A percentile compares a stretch with the other conserved stretches of the same genome.
Evolutionary conservation across 805 yeast species (phyloP).

Genomic region (Wickerhamomyces silvicola): DNA sequence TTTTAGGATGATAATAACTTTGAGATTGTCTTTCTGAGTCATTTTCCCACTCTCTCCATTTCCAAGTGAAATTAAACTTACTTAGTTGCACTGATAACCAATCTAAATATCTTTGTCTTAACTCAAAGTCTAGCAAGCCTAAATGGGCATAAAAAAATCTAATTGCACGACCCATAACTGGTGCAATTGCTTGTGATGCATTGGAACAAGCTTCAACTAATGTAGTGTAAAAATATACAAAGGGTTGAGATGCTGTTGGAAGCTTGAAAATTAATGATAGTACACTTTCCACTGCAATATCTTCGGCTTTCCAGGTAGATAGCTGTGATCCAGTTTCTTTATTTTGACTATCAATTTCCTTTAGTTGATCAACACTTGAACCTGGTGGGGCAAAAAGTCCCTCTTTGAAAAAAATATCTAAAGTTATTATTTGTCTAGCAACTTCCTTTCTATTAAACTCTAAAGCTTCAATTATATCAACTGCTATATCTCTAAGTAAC

Average conservation of each 20-base stretch:
- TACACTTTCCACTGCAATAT: constrained; percentile 77
- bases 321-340: constrained; percentile 22
- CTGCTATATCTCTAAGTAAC: constrained; percentile 65
- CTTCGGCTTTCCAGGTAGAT: constrained; percentile 90
- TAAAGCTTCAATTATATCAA: constrained; percentile 69
- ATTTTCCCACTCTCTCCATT: constrained; percentile 90
- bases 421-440: constrained; percentile 69
- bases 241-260: constrained; percentile 59
- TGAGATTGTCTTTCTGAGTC: constrained; percentile 43
- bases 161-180: constrained; percentile 89
- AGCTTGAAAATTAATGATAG: constrained; percentile 71
- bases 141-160: constrained; percentile 71
- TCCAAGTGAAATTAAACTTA: constrained; percentile 94
- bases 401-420: constrained; percentile 66
- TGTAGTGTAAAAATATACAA: constrained; percentile 76
- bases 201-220: constrained; percentile 82
- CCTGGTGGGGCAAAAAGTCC: constrained; percentile 68
- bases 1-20: constrained; percentile 60
- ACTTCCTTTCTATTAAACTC: constrained; percentile 88
- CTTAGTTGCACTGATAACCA: constrained; percentile 94
- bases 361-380: constrained; percentile 66
- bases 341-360: constrained; percentile 34
- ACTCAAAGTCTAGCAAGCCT: constrained; percentile 66
- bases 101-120: constrained; percentile 64
- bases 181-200: constrained; percentile 81